Percentiles rank a stretch among this genome's conserved stretches.
These are phyloP conservation scores for Fusarium metavorans DNA, from an alignment of 2,329 filamentous ascomycete genomes.

Conservation along the genomic window DNA sequence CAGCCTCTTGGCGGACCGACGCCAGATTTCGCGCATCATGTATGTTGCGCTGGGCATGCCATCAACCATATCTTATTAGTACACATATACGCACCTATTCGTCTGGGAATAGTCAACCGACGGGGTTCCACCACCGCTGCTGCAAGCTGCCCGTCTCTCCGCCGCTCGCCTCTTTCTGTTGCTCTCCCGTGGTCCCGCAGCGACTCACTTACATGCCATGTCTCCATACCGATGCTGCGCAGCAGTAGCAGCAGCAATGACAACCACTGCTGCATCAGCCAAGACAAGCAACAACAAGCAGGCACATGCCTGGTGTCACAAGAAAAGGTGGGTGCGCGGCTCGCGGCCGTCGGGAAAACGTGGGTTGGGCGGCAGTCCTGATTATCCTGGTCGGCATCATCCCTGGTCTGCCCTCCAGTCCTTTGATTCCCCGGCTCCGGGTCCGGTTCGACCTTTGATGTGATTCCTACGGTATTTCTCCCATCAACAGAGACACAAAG, in stretches of 20 bases:
- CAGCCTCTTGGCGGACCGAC: slow-evolving; percentile 13
- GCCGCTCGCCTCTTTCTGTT: not conserved
- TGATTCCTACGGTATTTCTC: not conserved
- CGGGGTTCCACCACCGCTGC: slow-evolving; percentile 22
- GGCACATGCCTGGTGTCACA: slow-evolving; percentile 9
- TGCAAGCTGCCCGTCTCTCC: not conserved
- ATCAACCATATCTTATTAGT: not conserved
- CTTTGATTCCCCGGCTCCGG: slow-evolving; percentile 26
- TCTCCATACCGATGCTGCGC: slow-evolving; percentile 20
- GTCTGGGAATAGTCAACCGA: not conserved
- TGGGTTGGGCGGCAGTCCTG: slow-evolving; percentile 32
- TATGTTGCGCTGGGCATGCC: slow-evolving; percentile 24
- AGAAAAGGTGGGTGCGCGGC: slow-evolving; percentile 23
- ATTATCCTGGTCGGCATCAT: slow-evolving; percentile 31
- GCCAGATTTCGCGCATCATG: slow-evolving; percentile 35
- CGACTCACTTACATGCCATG: slow-evolving; percentile 23
- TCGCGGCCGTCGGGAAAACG: slow-evolving; percentile 35
- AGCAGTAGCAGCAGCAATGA: not conserved
- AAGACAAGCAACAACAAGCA: slow-evolving; percentile 1
- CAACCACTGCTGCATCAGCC: not conserved
- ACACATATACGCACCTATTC: not conserved
- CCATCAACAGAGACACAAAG: slow-evolving; percentile 5
- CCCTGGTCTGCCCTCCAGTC: slow-evolving; percentile 38
- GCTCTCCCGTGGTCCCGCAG: slow-evolving; percentile 9
- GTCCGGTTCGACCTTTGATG: slow-evolving; percentile 13